Base-by-base conservation (phyloP, 306 rosid species). In the Castanospermum australe region DNA sequence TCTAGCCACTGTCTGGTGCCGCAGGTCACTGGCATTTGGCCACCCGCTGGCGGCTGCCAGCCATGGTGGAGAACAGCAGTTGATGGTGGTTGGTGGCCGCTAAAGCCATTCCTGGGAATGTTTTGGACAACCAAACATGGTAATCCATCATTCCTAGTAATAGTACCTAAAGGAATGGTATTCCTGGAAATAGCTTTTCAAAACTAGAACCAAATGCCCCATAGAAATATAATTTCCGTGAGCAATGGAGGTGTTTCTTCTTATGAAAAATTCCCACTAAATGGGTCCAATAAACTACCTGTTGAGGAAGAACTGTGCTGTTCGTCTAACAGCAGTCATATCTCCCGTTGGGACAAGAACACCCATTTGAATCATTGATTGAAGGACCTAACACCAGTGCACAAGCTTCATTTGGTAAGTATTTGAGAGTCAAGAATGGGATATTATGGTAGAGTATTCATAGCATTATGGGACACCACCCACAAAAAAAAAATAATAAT, bases 331-430 rank as follows among this genome's bases (percentile, higher is more conserved):
- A 84, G 98, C 97, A 21, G 99, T 93, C 99, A 96, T 86, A 87
- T 96, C 97, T 86, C 99, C 99, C 60, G 99, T 96, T 39, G 98
- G 98, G 89, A 93, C 99, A 85, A 96, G 99, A 85, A 96, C 98
- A 54, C 98, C 99, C 99, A 96, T 96, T 86, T 89, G 98, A 87
- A 93, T 60, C 99, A 96, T 96, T 84, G 99, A 90, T 73, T 90
- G 93, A 82, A 96, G 96, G 84, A 96, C 99, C 98, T 96, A 89
- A 89, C 51, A 88, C 51, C 66, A 78, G 66, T 41, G 71, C 36
- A 80, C 56, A 25, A 77, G 32, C 77, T 81, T 81, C 74, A 67
- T 55, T 65, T 59, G 77, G 71, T 80, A 70, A 84, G 73, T 72
- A 75, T 20, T 77, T 68, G 21, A 55, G 11, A 62, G 28, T 47